A percentile compares a stretch with the other conserved stretches of the same genome.
These are phyloP conservation scores for Picea mariana DNA, from an alignment of 83 land plant species.

Conservation along the genomic window DNA sequence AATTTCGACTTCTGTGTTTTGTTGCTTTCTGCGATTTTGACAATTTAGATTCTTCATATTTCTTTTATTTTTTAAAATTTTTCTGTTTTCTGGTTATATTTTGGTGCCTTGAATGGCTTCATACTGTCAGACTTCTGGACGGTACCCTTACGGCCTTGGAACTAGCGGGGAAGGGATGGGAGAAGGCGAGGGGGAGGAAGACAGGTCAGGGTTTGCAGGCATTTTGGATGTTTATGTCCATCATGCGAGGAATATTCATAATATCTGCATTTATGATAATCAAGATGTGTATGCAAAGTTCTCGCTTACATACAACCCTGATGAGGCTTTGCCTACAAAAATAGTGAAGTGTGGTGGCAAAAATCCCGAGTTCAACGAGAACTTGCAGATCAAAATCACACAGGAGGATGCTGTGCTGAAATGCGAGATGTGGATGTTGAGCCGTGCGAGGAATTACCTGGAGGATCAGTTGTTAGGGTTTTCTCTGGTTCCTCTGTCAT, in stretches of 20 bases:
- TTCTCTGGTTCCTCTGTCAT: constrained; percentile 57
- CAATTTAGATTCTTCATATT: too few relatives aligned
- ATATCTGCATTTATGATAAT: constrained; percentile 81
- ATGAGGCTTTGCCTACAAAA: constrained; percentile 56
- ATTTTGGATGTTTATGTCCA: constrained; percentile 65
- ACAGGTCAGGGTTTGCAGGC: constrained; percentile 24
- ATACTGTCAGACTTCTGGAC: neutral
- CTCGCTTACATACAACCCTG: constrained; percentile 70
- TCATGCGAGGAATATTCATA: constrained; percentile 74
- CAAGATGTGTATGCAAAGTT: constrained; percentile 90
- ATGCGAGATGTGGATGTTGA: constrained; percentile 85
- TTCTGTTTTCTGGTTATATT: neutral
- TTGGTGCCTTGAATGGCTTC: neutral
- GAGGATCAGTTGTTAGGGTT: constrained; percentile 83
- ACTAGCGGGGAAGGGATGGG: constrained; percentile 1
- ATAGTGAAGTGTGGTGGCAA: constrained; percentile 61
- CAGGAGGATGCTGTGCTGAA: constrained; percentile 63
- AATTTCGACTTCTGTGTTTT: too few relatives aligned
- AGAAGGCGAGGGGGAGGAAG: constrained; percentile 1
- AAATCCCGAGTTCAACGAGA: constrained; percentile 73
- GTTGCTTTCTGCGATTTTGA: too few relatives aligned
- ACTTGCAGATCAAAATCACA: constrained; percentile 35
- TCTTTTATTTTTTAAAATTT: neutral
- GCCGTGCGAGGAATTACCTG: constrained; percentile 56
- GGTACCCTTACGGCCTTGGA: constrained; percentile 4